phyloP scores from a whole-genome alignment of 2,329 filamentous ascomycete genomes.

The Apiospora sp. region DNA sequence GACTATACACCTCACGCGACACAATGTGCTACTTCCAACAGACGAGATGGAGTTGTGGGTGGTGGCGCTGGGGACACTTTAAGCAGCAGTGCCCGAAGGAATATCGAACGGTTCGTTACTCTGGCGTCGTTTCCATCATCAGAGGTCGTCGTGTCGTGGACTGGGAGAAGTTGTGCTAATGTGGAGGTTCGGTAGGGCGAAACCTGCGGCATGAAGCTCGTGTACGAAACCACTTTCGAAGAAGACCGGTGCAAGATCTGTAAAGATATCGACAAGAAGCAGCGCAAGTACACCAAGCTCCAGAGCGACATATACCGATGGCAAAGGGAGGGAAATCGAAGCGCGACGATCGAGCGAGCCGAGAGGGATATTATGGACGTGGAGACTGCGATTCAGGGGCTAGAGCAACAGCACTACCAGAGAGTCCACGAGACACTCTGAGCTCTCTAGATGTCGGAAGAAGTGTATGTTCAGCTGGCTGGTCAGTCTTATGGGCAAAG shows the following conservation, averaged over 20 bases:
- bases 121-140: neutral
- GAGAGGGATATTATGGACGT: constrained; percentile 74
- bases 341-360: constrained; percentile 76
- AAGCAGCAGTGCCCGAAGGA: constrained; percentile 92
- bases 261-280: constrained; percentile 88
- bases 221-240: constrained; percentile 75
- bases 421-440: constrained; percentile 47
- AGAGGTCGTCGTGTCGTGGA: neutral
- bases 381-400: constrained; percentile 62
- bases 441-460: neutral
- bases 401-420: constrained; percentile 50
- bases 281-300: constrained; percentile 78
- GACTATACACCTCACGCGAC: neutral
- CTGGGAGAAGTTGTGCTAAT: neutral
- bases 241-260: constrained; percentile 80
- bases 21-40: constrained; percentile 98
- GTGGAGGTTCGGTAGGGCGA: constrained; percentile 63
- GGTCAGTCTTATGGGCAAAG: neutral
- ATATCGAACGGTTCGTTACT: constrained; percentile 70
- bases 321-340: constrained; percentile 77
- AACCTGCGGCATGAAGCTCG: constrained; percentile 92
- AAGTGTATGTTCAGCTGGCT: neutral
- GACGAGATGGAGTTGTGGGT: constrained; percentile 83
- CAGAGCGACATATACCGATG: constrained; percentile 78
- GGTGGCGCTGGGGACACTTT: constrained; percentile 96